Conservation (phyloP, 2,329 filamentous ascomycete genomes). For the Fusarium sp. region DNA sequence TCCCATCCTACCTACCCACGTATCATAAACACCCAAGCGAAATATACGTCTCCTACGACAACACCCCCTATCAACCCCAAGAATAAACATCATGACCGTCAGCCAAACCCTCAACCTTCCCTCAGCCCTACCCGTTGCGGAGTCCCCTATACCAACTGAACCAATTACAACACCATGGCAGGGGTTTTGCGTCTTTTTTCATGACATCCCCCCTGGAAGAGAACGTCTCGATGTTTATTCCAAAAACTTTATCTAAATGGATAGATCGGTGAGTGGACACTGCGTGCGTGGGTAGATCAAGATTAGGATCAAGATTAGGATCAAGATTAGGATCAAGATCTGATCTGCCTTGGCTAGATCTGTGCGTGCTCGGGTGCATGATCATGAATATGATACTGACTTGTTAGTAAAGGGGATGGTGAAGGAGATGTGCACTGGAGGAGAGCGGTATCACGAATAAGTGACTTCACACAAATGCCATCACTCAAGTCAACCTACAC, state of each 20-base stretch:
- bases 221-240: slow-evolving; percentile 5
- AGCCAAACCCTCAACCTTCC: slow-evolving; percentile 24
- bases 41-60: slow-evolving; percentile 20
- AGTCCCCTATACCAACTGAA: slow-evolving; percentile 20
- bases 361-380: slow-evolving; percentile 20
- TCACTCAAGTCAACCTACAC: not conserved
- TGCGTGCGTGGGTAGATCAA: slow-evolving; percentile 30
- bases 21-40: not conserved
- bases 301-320: slow-evolving; percentile 21
- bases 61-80: slow-evolving; percentile 24
- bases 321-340: slow-evolving; percentile 20
- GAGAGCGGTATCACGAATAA: not conserved
- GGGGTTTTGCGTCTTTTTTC: slow-evolving; percentile 30
- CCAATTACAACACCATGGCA: slow-evolving; percentile 32
- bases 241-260: not conserved
- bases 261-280: slow-evolving; percentile 36
- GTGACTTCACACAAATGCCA: not conserved
- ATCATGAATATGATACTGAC: slow-evolving; percentile 11
- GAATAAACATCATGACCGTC: slow-evolving; percentile 36
- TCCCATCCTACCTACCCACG: not conserved
- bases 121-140: slow-evolving; percentile 39
- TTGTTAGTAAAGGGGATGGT: not conserved
- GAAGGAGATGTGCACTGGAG: not conserved
- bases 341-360: slow-evolving; percentile 32
- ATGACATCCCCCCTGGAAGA: slow-evolving; percentile 7